Evolutionary conservation across 768 basidiomycete species (phyloP), one percentile per base, ranked within the genome.

Genomic region (Russula vinacea): DNA sequence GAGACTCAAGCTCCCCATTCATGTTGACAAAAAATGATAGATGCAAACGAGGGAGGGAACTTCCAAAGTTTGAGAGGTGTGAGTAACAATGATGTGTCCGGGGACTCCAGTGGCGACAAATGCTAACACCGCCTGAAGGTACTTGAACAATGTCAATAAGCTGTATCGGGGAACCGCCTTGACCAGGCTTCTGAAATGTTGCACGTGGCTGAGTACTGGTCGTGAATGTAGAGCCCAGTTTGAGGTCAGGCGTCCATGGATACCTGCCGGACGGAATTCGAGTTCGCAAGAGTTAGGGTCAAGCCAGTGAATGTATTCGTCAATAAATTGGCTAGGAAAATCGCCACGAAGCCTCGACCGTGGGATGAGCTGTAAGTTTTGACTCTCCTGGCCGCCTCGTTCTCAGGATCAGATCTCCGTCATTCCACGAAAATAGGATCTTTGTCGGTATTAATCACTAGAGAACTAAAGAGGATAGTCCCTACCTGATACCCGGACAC

Each of bases 11-110:
- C 29, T 73, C 59, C 55, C 22, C 6, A 5, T 24, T 50, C 1
- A 70, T 51, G 35, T 76, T 73, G 26, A 80, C 37, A 52, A 75
- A 76, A 58, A 83, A 83, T 0, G 75, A 72, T 9, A 83, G 69
- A 2, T 72, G 69, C 54, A 77, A 78, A 17, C 80, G 78, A 35
- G 79, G 80, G 7, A 83, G 68, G 1, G 70, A 60, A 77, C 71
- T 16, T 64, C 63, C 26, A 64, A 10, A 2, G 5, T 17, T 3
- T 42, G 52, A 8, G 40, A 19, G 22, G 45, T 40, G 37, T 24
- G 35, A 26, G 37, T 40, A 29, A 32, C 16, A 24, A 55, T 55
- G 6, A 64, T 50, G 39, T 9, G 22, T 47, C 62, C 1, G 35
- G n/a, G 1, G 45, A 17, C 13, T 54, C 58, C 4, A 64, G 42